Conservation (phyloP, 495 filamentous ascomycete species). For the Penicillium soppii region DNA sequence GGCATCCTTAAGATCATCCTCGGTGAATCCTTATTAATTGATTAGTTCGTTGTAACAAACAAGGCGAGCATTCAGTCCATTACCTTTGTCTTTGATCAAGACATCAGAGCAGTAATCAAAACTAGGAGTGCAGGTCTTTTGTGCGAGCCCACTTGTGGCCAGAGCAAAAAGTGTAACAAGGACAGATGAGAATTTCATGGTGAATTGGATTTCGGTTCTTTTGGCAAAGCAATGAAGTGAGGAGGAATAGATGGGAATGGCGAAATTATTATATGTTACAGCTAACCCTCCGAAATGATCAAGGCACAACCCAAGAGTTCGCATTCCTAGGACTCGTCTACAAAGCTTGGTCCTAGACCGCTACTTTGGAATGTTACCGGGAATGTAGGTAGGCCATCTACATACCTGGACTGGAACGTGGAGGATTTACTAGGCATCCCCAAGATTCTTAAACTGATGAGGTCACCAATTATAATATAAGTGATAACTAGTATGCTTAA, state of each 20-base stretch:
- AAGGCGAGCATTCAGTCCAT: neutral
- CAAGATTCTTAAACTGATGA: neutral
- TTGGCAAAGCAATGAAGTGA: neutral
- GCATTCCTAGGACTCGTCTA: slow-evolving; percentile 9
- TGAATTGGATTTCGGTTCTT: neutral
- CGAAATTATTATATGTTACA: slow-evolving; percentile 7
- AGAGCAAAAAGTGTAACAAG: slow-evolving; percentile 26
- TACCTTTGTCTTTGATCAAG: slow-evolving; percentile 36
- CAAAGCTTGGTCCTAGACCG: slow-evolving; percentile 16
- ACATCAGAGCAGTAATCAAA: slow-evolving; percentile 41
- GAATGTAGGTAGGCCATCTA: slow-evolving; percentile 23
- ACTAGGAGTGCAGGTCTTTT: slow-evolving; percentile 40
- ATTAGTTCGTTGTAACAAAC: neutral
- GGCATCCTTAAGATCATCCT: slow-evolving; percentile 30
- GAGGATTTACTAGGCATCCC: neutral
- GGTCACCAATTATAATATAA: neutral
- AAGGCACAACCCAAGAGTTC: slow-evolving; percentile 4
- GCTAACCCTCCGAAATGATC: neutral
- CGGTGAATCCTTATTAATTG: slow-evolving; percentile 29
- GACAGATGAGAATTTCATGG: slow-evolving; percentile 29
- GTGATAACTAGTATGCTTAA: too few species aligned
- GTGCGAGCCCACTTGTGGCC: slow-evolving; percentile 25
- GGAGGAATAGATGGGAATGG: neutral
- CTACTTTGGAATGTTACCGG: slow-evolving; percentile 18
- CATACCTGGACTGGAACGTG: slow-evolving; percentile 1